A percentile compares a stretch with the other conserved stretches of the same genome.
Conservation (phyloP, 345 rosid genomes). For the Barbarea vulgaris region DNA sequence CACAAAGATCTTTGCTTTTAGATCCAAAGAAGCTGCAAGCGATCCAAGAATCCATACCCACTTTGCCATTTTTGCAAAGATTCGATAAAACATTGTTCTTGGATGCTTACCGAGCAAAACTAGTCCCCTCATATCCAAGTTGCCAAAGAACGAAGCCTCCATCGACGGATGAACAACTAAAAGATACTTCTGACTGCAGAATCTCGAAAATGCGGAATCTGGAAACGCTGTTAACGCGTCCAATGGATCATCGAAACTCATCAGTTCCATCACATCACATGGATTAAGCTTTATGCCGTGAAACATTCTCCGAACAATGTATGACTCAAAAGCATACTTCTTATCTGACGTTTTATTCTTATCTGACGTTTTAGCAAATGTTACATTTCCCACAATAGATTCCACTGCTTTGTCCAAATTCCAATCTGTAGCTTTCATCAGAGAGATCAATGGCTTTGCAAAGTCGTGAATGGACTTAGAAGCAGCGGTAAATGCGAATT, state of each 20-base stretch:
- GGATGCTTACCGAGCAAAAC: slow-evolving; percentile 60
- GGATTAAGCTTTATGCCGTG: slow-evolving; percentile 43
- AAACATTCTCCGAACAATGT: slow-evolving; percentile 63
- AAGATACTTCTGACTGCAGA: slow-evolving; percentile 57
- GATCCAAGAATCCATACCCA: slow-evolving; percentile 62
- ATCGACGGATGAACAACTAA: slow-evolving; percentile 59
- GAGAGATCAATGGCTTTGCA: slow-evolving; percentile 61
- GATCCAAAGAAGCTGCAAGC: slow-evolving; percentile 53
- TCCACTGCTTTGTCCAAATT: slow-evolving; percentile 53
- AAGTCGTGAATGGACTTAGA: slow-evolving; percentile 64
- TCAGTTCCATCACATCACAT: slow-evolving; percentile 42
- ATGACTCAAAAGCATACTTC: slow-evolving; percentile 70
- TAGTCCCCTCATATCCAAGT: slow-evolving; percentile 60
- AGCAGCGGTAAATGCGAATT: slow-evolving; percentile 44
- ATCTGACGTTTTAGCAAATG: slow-evolving; percentile 47
- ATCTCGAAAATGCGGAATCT: slow-evolving; percentile 51
- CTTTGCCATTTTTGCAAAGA: slow-evolving; percentile 61
- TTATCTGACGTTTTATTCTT: slow-evolving; percentile 61
- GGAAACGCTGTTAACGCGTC: slow-evolving; percentile 49
- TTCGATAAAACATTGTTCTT: slow-evolving; percentile 59
- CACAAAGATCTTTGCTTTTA: slow-evolving; percentile 49
- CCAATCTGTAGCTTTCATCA: slow-evolving; percentile 72
- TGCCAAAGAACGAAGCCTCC: slow-evolving; percentile 67
- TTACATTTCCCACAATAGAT: slow-evolving; percentile 49
- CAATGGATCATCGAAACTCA: slow-evolving; percentile 53